These are phyloP conservation scores for Lavandula angustifolia DNA, from an alignment of 257 asterid genomes.

Conservation along the genomic window DNA sequence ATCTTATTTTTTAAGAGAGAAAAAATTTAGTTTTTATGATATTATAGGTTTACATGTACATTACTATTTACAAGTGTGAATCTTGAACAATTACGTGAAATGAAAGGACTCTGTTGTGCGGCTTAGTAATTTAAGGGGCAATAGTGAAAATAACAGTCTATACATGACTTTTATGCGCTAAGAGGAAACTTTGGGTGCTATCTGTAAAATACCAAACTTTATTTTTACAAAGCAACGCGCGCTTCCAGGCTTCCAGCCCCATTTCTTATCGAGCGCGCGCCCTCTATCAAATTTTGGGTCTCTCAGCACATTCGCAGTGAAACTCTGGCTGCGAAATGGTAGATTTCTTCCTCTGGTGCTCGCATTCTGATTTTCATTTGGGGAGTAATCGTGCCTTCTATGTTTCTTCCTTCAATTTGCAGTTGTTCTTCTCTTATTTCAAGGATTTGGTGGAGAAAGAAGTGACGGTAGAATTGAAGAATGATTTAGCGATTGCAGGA, in stretches of 20 bases:
- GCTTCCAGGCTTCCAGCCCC: slow-evolving; percentile 7
- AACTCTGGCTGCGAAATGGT: slow-evolving; percentile 40
- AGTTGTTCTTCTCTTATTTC: slow-evolving; percentile 98
- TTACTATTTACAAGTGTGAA: no score
- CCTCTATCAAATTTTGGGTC: slow-evolving; percentile 24
- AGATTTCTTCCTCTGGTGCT: neutral
- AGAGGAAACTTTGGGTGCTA: neutral
- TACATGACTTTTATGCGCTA: neutral
- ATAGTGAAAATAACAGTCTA: neutral
- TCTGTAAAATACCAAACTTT: slow-evolving; percentile 27
- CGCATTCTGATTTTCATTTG: neutral
- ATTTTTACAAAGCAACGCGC: slow-evolving; percentile 19
- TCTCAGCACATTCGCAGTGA: slow-evolving; percentile 20
- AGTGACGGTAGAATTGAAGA: slow-evolving; percentile 95
- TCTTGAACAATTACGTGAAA: no score
- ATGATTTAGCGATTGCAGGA: slow-evolving; percentile 90
- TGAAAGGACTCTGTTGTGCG: no score
- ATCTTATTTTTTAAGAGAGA: no score
- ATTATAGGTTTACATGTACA: no score
- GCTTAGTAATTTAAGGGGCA: no score
- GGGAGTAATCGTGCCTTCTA: slow-evolving; percentile 19
- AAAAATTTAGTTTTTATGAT: no score
- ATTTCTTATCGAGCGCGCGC: slow-evolving; percentile 4
- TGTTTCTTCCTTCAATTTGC: slow-evolving; percentile 35
- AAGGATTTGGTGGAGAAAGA: slow-evolving; percentile 96